Evolutionary conservation across 2,329 filamentous ascomycete species (phyloP).

Genomic region (Cytospora piceae): DNA sequence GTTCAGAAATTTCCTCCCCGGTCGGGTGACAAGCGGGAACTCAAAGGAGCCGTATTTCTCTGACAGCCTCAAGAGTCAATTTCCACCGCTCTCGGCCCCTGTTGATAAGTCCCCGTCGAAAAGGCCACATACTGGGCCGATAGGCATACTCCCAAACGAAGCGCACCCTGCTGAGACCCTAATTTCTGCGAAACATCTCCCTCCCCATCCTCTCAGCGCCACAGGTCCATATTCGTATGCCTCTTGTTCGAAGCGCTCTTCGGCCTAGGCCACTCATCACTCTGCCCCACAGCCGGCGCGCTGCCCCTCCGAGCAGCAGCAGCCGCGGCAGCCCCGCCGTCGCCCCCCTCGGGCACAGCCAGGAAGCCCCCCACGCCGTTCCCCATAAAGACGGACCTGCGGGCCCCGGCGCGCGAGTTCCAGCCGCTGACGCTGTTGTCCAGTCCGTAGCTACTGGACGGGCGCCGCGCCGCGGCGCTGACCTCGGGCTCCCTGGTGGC

Average conservation of each 20-base stretch:
- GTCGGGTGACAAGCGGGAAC: neutral
- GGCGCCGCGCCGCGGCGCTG: constrained; percentile 38
- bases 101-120: neutral
- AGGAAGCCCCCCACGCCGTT: constrained; percentile 57
- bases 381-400: constrained; percentile 58
- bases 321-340: constrained; percentile 18
- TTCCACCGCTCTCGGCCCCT: neutral
- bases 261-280: constrained; percentile 49
- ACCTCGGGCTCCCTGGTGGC: constrained; percentile 36
- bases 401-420: constrained; percentile 53
- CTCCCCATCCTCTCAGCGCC: constrained; percentile 41
- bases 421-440: constrained; percentile 58
- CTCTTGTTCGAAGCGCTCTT: constrained; percentile 48
- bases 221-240: constrained; percentile 46
- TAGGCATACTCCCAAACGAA: no score
- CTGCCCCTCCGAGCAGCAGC: constrained; percentile 30
- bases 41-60: neutral
- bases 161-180: neutral
- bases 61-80: neutral
- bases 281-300: constrained; percentile 31
- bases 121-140: neutral
- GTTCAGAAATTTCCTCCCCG: neutral
- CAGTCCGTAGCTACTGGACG: constrained; percentile 61
- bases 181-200: neutral
- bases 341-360: constrained; percentile 48